These are phyloP conservation scores for Eucalyptus sideroxylon DNA, from an alignment of 345 rosid genomes.

Conservation along the genomic window DNA sequence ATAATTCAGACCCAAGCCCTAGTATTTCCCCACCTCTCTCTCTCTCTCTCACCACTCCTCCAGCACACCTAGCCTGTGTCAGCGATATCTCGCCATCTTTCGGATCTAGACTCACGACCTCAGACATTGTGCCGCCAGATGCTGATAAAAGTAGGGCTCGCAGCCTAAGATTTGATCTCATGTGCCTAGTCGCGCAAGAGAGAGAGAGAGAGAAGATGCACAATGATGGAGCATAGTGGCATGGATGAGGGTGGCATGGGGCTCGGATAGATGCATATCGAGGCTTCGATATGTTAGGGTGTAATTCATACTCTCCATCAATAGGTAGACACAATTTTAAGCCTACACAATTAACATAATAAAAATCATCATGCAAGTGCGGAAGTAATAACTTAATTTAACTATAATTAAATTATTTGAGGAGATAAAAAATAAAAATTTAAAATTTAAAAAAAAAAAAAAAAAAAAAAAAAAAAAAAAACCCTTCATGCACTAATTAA, in stretches of 20 bases:
- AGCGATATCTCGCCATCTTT: neutral
- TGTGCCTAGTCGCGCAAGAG: neutral
- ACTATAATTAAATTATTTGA: neutral
- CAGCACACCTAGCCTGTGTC: neutral
- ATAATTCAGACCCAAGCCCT: neutral
- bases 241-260: neutral
- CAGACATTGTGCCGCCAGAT: neutral
- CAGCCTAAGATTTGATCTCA: neutral
- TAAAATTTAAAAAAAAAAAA: too few species aligned
- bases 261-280: neutral
- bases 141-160: neutral
- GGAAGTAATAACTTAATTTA: too few species aligned
- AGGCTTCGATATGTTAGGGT: accelerated
- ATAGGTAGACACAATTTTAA: too few species aligned
- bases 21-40: too few species aligned
- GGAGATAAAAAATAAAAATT: too few species aligned
- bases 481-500: neutral
- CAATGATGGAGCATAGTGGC: neutral
- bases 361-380: neutral
- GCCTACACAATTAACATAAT: too few species aligned
- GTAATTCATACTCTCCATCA: too few species aligned
- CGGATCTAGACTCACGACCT: neutral
- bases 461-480: too few species aligned
- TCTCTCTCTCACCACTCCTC: neutral
- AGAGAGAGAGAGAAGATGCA: neutral